Base-by-base conservation (phyloP, 148 eudicot genomes). In the Silene conica region DNA sequence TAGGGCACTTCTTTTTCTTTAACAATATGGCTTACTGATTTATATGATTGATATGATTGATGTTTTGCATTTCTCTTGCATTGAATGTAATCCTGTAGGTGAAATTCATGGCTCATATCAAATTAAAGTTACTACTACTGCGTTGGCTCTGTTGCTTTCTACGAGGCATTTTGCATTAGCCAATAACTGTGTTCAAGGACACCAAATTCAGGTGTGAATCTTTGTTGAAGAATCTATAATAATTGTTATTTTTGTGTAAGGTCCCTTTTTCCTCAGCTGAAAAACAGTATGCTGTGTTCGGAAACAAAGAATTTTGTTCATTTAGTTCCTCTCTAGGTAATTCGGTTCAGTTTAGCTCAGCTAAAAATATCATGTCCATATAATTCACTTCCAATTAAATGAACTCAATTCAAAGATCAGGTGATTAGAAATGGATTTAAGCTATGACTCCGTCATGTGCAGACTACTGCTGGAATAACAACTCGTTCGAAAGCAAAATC, bases 31-130 rank as follows among this genome's bases (percentile, higher is more conserved):
- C 22, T 8, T 48, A 48, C 6, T 1, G 13, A 16, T 54, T 23
- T 12, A n/a, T 50, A 61, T 46, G 18, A 48, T n/a, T n/a, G n/a
- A n/a, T n/a, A n/a, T n/a, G n/a, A n/a, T 48, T 67, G 55, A 65
- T 58, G 1, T 58, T 41, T 73, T 63, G 45, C 14, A 59, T 3
- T 73, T 5, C 6, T 46, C 4, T 57, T 57, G 43, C 73, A 59
- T 61, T 38, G 9, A 43, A 67, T 52, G 48, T 25, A 45, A 56
- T 61, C 43, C 31, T 80, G 75, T 86, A 95, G 99, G 97, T 71
- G 99, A 95, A 82, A 80, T 95, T 74, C 97, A 87, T 73, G 99
- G 99, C 54, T 85, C 91, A 19, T 95, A 92, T 83, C 94, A 92
- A 86, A 92, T 95, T 70, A 95, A 92, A 82, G 97, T 92, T 50